A percentile compares a stretch with the other conserved stretches of the same genome.
Evolutionary conservation across 345 rosid genomes (phyloP).

Genomic region (Citrus mangshanensis): DNA sequence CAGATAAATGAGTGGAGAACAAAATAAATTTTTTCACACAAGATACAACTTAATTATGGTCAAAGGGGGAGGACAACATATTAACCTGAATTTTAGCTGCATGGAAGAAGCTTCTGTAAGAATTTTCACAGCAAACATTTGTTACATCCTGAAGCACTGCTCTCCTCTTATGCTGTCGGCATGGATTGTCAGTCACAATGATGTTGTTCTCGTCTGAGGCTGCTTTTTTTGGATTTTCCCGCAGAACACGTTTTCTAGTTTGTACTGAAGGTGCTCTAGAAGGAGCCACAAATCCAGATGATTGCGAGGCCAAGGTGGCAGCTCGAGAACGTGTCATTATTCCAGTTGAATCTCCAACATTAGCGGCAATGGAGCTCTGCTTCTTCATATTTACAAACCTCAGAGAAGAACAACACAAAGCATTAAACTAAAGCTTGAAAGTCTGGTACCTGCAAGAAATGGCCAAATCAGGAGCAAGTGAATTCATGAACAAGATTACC

Average conservation of each 20-base stretch:
- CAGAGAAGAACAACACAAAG: conserved; percentile 26
- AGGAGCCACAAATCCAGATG: conserved; percentile 32
- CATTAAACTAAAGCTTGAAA: conserved; percentile 14
- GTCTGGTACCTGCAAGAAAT: conserved; percentile 23
- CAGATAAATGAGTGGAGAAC: not conserved
- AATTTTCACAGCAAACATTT: conserved; percentile 45
- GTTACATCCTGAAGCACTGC: conserved; percentile 74
- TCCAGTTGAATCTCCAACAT: conserved; percentile 34
- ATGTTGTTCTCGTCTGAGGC: conserved; percentile 48
- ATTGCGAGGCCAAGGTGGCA: conserved; percentile 47
- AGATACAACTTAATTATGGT: not conserved
- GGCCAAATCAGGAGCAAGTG: conserved; percentile 1
- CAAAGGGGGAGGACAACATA: conserved; percentile 5
- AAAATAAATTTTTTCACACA: not conserved
- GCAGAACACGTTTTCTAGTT: conserved; percentile 30
- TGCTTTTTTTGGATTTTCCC: conserved; percentile 43
- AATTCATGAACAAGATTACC: not conserved
- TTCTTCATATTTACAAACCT: conserved; percentile 51
- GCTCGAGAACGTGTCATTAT: conserved; percentile 75
- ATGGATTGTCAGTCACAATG: conserved; percentile 24
- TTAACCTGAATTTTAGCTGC: conserved; percentile 57
- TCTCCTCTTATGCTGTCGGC: conserved; percentile 48
- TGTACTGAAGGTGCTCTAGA: conserved; percentile 32
- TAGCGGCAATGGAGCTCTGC: conserved; percentile 34
- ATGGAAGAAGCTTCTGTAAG: conserved; percentile 47